Evolutionary conservation across 306 rosid species (phyloP), one percentile per base, ranked within the genome.

Genomic region (Cicer bijugum): DNA sequence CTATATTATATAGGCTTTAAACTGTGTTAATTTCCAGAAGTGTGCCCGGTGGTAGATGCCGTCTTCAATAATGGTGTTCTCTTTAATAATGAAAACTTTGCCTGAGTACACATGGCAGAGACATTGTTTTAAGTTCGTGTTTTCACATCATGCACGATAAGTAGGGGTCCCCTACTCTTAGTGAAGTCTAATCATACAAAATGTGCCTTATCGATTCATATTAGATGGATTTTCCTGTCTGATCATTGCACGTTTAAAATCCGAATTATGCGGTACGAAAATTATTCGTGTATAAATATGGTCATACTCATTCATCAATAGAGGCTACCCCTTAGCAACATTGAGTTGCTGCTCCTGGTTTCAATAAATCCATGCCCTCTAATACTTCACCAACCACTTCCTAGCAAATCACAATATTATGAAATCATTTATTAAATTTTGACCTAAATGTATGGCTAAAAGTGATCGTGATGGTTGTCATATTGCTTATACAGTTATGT

Each of bases 181-280:
- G 69, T 47, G 72, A 28, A 82, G 87, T 85, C 78, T 52, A 81
- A 84, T 72, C 79, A 70, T 74, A 71, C 71, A 71, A 40, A 40
- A 67, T 78, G 63, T 43, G 53, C 39, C 50, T 60, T 60, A 59
- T 78, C 47, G 40, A 46, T 82, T 9, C 38, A 47, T 17, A 75
- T 37, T 14, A 51, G 39, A 55, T 69, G 28, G 64, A 69, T 72
- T 73, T 75, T 80, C 46, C 52, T 12, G 52, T 50, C 74, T 56
- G 35, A 62, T 57, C 55, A 43, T 39, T 72, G 38, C 65, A 62
- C 72, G 40, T 42, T 33, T 59, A 23, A 45, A 71, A 9, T 52
- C 48, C 78, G 37, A 84, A 74, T 67, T 83, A 78, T 81, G 77
- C 69, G 75, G 75, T 45, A 71, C 60, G 52, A 16, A 39, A 38